Evolutionary conservation across 139 green algal genomes (phyloP), one percentile per base, ranked within the genome.

Genomic region (Chlorella sorokiniana): DNA sequence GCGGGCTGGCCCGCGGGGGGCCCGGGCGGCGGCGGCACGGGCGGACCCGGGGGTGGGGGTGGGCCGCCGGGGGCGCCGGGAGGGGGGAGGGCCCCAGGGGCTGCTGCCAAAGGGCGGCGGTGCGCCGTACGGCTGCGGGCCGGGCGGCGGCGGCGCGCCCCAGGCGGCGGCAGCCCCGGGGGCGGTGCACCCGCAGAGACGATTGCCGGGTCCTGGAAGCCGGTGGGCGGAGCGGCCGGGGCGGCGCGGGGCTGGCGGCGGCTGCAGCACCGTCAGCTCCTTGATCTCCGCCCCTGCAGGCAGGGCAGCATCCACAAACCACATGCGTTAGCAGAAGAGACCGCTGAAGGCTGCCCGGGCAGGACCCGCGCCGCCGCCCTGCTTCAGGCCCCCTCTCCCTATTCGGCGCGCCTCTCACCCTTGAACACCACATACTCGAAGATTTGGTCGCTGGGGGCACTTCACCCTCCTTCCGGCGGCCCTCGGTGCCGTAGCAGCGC

Each of bases 371-470:
- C 48, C 48, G 48, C 27, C 61, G 29, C 61, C 23, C 29, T 68
- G 29, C 25, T n/a, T n/a, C n/a, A n/a, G n/a, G n/a, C n/a, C n/a
- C n/a, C n/a, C n/a, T n/a, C n/a, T 31, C 10, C 61, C 61, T 35
- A 16, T 44, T 48, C 42, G 31, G 35, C 33, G 52, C 8, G 5
- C 25, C 4, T 52, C 84, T 68, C 70, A 94, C 93, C 96, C 82
- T 93, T 92, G 85, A 98, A 99, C 56, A 98, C 93, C 79, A 99
- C 97, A 82, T 93, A 95, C 51, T 98, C 94, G 52, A 97, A 99
- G 10, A 97, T 87, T 72, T 98, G 91, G 71, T 92, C 88, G 74
- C 81, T 93, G 23, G 65, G 52, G 91, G 89, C 35, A 98, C 92
- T 77, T 96, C 86, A 1, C 91, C 87, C 20, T 92, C 87, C 56